Conservation (phyloP, 2,329 filamentous ascomycete species). For the Paraphaeosphaeria sporulosa region DNA sequence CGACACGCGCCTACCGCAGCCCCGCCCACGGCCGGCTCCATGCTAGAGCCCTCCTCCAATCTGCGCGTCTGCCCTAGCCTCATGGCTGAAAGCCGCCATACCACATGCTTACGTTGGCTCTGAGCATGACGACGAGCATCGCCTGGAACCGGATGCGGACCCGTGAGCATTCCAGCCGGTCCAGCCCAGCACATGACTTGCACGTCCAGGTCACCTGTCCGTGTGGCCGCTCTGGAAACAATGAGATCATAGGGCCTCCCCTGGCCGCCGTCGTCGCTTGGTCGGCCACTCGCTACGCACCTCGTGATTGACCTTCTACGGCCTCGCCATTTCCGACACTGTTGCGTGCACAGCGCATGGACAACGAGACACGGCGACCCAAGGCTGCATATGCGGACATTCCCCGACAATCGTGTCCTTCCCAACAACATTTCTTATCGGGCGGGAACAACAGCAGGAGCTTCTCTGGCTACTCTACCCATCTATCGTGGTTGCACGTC, state of each 20-base stretch:
- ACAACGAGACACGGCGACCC: too few relatives aligned
- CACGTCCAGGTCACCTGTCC: background rate
- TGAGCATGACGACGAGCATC: background rate
- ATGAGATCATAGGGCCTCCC: constrained; percentile 1
- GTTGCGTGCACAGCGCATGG: too few relatives aligned
- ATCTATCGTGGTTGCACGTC: background rate
- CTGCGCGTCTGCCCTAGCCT: constrained; percentile 1
- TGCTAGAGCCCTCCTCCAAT: background rate
- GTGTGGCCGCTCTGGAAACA: background rate
- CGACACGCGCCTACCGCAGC: constrained; percentile 2
- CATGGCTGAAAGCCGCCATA: background rate
- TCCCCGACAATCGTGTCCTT: background rate
- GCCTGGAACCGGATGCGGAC: background rate
- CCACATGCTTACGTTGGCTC: background rate
- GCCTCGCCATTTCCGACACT: background rate
- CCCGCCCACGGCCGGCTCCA: background rate
- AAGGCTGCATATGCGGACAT: too few relatives aligned
- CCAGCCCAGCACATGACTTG: constrained; percentile 2
- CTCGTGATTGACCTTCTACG: background rate
- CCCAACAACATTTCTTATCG: background rate
- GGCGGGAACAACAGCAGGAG: background rate
- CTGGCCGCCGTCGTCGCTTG: background rate
- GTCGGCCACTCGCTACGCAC: background rate
- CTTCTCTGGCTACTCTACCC: background rate
- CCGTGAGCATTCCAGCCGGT: background rate